Percentiles rank a stretch among this genome's conserved stretches.
These are phyloP conservation scores for Talaromyces rugulosus DNA, from an alignment of 2,329 filamentous ascomycete genomes.

Conservation along the genomic window DNA sequence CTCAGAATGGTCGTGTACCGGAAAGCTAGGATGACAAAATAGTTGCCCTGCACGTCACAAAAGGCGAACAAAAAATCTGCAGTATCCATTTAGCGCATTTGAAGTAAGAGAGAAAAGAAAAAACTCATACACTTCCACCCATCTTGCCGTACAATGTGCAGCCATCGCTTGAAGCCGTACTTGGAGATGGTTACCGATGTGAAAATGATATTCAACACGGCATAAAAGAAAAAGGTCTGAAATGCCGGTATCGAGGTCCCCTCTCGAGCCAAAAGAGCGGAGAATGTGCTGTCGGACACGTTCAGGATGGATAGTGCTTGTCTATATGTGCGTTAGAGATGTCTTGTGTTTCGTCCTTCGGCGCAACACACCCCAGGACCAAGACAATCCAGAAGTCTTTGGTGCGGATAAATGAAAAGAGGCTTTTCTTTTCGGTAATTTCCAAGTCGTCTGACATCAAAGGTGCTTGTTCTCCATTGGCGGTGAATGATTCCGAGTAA, in stretches of 20 bases:
- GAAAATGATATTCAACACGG: conserved; percentile 77
- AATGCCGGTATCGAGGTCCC: conserved; percentile 86
- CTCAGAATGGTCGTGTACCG: conserved; percentile 87
- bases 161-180: conserved; percentile 71
- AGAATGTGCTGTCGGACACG: conserved; percentile 89
- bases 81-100: conserved; percentile 43
- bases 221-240: conserved; percentile 93
- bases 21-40: conserved; percentile 95
- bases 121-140: conserved; percentile 71
- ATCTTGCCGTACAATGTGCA: conserved; percentile 59
- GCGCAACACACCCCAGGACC: conserved; percentile 58
- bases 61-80: conserved; percentile 71
- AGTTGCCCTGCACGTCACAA: conserved; percentile 93
- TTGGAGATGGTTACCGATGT: conserved; percentile 72
- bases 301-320: conserved; percentile 86
- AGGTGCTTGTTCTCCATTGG: neutral
- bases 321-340: conserved; percentile 36
- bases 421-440: conserved; percentile 41
- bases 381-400: conserved; percentile 85
- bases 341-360: neutral
- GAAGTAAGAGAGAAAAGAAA: neutral
- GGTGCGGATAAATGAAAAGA: conserved; percentile 71
- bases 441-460: neutral
- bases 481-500: neutral
- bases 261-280: conserved; percentile 62